Percentiles rank a stretch among this genome's conserved stretches.
Conservation (phyloP, 768 basidiomycete genomes). For the Suillus decipiens region DNA sequence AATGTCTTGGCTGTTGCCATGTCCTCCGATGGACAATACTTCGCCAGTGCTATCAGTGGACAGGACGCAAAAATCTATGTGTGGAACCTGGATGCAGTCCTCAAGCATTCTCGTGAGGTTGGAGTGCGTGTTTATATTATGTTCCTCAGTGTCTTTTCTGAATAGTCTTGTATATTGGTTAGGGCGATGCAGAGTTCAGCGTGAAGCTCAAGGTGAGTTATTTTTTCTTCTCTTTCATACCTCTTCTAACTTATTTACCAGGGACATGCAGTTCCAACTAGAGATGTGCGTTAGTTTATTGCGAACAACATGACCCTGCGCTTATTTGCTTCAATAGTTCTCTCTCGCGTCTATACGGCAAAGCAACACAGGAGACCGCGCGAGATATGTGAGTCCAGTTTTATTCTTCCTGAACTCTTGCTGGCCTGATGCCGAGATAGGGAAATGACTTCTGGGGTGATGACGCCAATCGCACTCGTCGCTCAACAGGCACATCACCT, state of each 20-base stretch:
- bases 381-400: neutral
- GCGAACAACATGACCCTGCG: neutral
- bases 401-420: neutral
- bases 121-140: neutral
- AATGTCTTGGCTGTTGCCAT: conserved; percentile 77
- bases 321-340: neutral
- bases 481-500: no score
- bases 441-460: neutral
- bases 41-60: conserved; percentile 68
- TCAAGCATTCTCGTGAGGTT: neutral
- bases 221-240: neutral
- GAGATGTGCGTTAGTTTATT: neutral
- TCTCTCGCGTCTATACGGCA: neutral
- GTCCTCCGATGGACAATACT: conserved; percentile 74
- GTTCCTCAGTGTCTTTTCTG: neutral
- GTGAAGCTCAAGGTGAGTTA: neutral
- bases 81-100: conserved; percentile 65
- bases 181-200: no score
- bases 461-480: neutral
- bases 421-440: neutral
- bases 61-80: conserved; percentile 73
- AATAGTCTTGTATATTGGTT: neutral
- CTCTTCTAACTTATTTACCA: neutral
- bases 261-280: neutral
- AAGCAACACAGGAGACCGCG: neutral